A percentile compares a stretch with the other conserved stretches of the same genome.
Evolutionary conservation across 1,139 yeast genomes (phyloP).

Genomic region (Nakaseomyces delphensis): DNA sequence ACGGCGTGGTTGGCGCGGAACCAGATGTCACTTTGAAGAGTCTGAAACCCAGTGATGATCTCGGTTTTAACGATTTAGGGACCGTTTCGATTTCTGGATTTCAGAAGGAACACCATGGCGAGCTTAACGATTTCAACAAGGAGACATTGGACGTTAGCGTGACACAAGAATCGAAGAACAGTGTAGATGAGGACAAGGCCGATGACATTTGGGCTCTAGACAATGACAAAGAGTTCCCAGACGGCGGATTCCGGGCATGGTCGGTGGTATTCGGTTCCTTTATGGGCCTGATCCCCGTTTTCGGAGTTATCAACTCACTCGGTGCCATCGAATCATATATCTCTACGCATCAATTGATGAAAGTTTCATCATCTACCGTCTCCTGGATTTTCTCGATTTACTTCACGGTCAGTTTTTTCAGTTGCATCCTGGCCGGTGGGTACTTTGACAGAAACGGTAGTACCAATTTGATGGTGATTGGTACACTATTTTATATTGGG

Average conservation of each 20-base stretch:
- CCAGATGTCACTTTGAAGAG: neutral
- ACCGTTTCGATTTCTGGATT: neutral
- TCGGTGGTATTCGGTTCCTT: slow-evolving; percentile 55
- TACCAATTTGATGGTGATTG: slow-evolving; percentile 36
- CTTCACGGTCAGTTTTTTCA: slow-evolving; percentile 48
- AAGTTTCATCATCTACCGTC: slow-evolving; percentile 42
- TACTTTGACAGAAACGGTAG: slow-evolving; percentile 45
- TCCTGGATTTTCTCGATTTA: slow-evolving; percentile 70
- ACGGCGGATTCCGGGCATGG: slow-evolving; percentile 35
- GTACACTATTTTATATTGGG: slow-evolving; percentile 38
- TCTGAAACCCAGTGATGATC: neutral
- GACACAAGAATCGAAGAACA: neutral
- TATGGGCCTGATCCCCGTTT: slow-evolving; percentile 51
- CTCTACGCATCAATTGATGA: slow-evolving; percentile 44
- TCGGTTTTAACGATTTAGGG: neutral
- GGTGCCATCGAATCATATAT: slow-evolving; percentile 68
- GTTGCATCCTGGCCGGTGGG: slow-evolving; percentile 52
- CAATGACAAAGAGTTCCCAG: slow-evolving; percentile 25
- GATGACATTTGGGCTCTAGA: slow-evolving; percentile 10
- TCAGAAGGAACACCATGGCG: slow-evolving; percentile 2
- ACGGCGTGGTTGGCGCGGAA: neutral
- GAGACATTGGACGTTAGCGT: neutral
- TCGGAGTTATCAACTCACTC: slow-evolving; percentile 58
- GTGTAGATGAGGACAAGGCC: neutral
- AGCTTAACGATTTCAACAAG: neutral